Conservation (phyloP, 2,329 filamentous ascomycete genomes). For the Penicillium nordicum region DNA sequence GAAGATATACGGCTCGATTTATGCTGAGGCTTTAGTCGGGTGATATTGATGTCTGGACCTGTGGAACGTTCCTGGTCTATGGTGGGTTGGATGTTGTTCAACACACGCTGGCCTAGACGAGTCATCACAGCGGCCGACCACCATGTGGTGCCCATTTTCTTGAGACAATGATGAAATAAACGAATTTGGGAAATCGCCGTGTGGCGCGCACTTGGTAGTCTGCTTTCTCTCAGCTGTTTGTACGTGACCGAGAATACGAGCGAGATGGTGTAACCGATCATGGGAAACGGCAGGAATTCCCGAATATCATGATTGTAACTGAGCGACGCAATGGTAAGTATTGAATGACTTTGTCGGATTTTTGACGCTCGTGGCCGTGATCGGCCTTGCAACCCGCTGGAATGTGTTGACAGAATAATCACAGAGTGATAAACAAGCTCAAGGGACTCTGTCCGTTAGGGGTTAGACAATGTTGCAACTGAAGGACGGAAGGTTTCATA, state of each 20-base stretch:
- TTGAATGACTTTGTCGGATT: constrained; percentile 7
- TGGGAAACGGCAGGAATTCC: constrained; percentile 10
- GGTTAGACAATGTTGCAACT: neutral
- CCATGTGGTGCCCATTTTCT: constrained; percentile 12
- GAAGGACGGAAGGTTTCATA: neutral
- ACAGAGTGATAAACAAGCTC: constrained; percentile 17
- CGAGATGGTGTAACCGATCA: constrained; percentile 16
- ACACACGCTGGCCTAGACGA: constrained; percentile 9
- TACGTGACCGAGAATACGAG: constrained; percentile 17
- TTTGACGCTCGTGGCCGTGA: constrained; percentile 3
- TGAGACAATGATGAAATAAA: constrained; percentile 10
- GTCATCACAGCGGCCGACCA: constrained; percentile 17
- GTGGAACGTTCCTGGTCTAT: constrained; percentile 2
- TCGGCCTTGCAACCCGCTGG: constrained; percentile 11
- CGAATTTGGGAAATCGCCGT: constrained; percentile 9
- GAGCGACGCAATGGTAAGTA: neutral
- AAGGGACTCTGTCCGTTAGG: constrained; percentile 1
- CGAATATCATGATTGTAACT: constrained; percentile 2
- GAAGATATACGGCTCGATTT: neutral
- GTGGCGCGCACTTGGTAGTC: constrained; percentile 9
- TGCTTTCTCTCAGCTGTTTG: constrained; percentile 14
- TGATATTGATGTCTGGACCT: neutral
- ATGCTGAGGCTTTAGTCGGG: neutral
- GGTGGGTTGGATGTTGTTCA: constrained; percentile 10
- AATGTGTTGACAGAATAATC: constrained; percentile 12